Evolutionary conservation across 805 yeast species (phyloP).

Genomic region (Barnettozyma populi): DNA sequence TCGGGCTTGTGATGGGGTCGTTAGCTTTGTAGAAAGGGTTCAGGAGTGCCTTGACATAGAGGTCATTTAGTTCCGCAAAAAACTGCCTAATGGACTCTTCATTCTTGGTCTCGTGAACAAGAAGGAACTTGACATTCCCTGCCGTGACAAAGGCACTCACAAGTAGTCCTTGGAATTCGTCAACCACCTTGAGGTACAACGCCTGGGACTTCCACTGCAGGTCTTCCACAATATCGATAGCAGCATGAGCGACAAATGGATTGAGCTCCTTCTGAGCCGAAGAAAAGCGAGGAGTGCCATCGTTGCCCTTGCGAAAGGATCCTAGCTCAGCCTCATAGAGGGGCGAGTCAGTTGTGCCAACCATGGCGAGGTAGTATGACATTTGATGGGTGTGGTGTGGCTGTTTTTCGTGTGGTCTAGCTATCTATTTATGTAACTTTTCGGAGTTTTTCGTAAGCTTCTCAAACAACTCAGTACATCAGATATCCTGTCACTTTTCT

Average conservation of each 20-base stretch:
- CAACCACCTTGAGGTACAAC: slow-evolving; percentile 71
- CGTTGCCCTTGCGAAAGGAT: slow-evolving; percentile 60
- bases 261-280: slow-evolving; percentile 69
- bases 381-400: slow-evolving; percentile 26
- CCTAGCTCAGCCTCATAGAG: slow-evolving; percentile 85
- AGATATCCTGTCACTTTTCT: background rate
- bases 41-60: slow-evolving; percentile 78
- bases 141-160: slow-evolving; percentile 87
- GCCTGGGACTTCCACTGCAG: slow-evolving; percentile 70
- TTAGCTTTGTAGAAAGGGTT: slow-evolving; percentile 82
- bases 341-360: slow-evolving; percentile 84
- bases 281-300: slow-evolving; percentile 42
- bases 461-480: background rate
- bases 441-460: background rate
- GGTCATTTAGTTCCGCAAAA: slow-evolving; percentile 78
- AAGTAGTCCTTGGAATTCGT: slow-evolving; percentile 75
- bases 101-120: slow-evolving; percentile 52
- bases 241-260: slow-evolving; percentile 84
- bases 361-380: slow-evolving; percentile 85
- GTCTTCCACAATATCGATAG: slow-evolving; percentile 89
- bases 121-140: slow-evolving; percentile 76
- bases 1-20: slow-evolving; percentile 66
- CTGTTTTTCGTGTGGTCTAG: background rate
- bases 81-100: slow-evolving; percentile 81
- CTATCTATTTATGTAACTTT: background rate